A percentile compares a stretch with the other conserved stretches of the same genome.
phyloP scores from a whole-genome alignment of 129 eudicot species.

The Flaveria ramosissima region DNA sequence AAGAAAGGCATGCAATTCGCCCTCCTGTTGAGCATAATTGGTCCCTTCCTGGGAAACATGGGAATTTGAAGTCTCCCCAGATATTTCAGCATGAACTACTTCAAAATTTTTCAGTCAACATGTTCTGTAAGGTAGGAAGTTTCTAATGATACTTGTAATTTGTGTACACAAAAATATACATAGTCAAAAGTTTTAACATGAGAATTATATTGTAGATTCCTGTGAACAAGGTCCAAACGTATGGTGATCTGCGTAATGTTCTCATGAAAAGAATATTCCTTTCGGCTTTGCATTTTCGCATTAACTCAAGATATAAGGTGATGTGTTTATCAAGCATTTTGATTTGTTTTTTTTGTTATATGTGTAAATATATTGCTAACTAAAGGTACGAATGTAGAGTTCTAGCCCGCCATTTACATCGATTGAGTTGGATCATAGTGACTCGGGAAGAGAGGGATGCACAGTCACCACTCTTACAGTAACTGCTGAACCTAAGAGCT shows the following conservation, averaged over 20 bases:
- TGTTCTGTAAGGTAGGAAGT: constrained; percentile 86
- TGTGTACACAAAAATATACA: neutral
- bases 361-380: constrained; percentile 27
- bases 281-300: constrained; percentile 96
- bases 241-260: constrained; percentile 84
- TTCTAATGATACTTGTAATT: neutral
- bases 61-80: constrained; percentile 59
- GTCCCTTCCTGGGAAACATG: constrained; percentile 72
- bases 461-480: constrained; percentile 99
- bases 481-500: constrained; percentile 92
- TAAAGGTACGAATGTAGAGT: constrained; percentile 56
- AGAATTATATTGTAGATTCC: constrained; percentile 61
- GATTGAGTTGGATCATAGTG: constrained; percentile 97
- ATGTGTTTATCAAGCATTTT: constrained; percentile 3
- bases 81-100: constrained; percentile 98
- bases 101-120: constrained; percentile 87
- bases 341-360: constrained; percentile 1
- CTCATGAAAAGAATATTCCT: constrained; percentile 98
- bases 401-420: constrained; percentile 96
- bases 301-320: constrained; percentile 98
- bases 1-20: constrained; percentile 89
- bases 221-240: constrained; percentile 85
- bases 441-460: constrained; percentile 99
- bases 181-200: constrained; percentile 1
- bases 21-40: constrained; percentile 96